phyloP scores from a whole-genome alignment of 768 basidiomycete species.

The Asterophora lycoperdoides region DNA sequence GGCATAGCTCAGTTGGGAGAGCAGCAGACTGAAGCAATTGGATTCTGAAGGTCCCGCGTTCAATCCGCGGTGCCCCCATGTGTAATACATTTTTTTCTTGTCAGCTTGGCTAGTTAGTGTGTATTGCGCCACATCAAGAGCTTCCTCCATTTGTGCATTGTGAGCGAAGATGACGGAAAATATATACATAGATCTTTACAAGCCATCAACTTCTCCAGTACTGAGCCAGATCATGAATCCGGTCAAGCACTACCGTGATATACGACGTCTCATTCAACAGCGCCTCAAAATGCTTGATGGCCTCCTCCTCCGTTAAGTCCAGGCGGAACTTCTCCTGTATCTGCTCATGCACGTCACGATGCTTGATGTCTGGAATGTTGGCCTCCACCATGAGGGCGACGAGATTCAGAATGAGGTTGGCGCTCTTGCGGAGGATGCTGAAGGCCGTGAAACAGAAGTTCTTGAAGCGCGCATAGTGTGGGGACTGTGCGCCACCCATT shows the following conservation, averaged over 20 bases:
- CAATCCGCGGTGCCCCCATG: no score
- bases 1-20: no score
- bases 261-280: constrained; percentile 93
- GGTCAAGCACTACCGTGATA: constrained; percentile 87
- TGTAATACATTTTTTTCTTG: no score
- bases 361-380: constrained; percentile 96
- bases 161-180: no score
- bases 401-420: constrained; percentile 94
- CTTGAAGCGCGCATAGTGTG: constrained; percentile 97
- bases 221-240: constrained; percentile 88
- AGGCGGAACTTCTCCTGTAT: constrained; percentile 96
- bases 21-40: no score
- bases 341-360: constrained; percentile 80
- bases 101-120: no score
- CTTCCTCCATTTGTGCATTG: no score
- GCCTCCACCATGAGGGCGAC: constrained; percentile 97
- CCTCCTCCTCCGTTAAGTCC: constrained; percentile 93
- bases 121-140: no score
- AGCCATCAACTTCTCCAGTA: constrained; percentile 70
- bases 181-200: neutral
- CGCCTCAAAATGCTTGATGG: constrained; percentile 94
- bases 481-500: constrained; percentile 95
- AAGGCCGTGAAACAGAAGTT: constrained; percentile 98
- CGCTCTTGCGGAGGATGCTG: constrained; percentile 91
- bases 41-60: no score